Conservation (phyloP, 2,329 filamentous ascomycete species). For the Chaetomium globosum region DNA sequence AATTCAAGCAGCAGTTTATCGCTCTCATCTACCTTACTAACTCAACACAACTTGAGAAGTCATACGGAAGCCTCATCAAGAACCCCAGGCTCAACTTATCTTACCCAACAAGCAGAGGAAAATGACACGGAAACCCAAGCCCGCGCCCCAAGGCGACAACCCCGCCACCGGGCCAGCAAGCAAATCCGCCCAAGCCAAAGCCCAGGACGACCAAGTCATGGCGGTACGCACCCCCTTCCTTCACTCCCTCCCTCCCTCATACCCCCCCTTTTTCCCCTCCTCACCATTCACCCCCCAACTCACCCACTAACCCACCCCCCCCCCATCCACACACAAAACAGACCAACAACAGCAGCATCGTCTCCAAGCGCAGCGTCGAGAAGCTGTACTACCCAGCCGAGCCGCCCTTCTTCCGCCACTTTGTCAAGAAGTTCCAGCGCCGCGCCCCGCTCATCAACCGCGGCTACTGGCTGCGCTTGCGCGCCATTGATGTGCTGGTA, state of each 20-base stretch:
- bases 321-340: slow-evolving; percentile 39
- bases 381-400: slow-evolving; percentile 77
- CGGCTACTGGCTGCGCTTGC: slow-evolving; percentile 84
- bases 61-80: neutral
- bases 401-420: slow-evolving; percentile 83
- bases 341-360: slow-evolving; percentile 91
- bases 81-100: neutral
- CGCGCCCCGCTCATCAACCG: slow-evolving; percentile 88
- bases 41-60: neutral
- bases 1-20: slow-evolving; percentile 6
- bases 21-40: neutral
- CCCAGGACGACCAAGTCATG: slow-evolving; percentile 57
- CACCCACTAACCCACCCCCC: neutral
- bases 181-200: slow-evolving; percentile 33
- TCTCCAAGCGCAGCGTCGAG: slow-evolving; percentile 92
- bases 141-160: neutral
- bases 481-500: slow-evolving; percentile 75
- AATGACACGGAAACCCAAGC: slow-evolving; percentile 23
- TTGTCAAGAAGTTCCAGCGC: slow-evolving; percentile 80
- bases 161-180: neutral
- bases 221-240: slow-evolving; percentile 44
- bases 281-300: neutral
- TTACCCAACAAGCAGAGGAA: neutral
- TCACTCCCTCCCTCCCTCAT: neutral
- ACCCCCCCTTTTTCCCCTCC: neutral